Evolutionary conservation across 192 early-diverging fungal species (phyloP).

Genomic region (Chytriomyces hyalinus): DNA sequence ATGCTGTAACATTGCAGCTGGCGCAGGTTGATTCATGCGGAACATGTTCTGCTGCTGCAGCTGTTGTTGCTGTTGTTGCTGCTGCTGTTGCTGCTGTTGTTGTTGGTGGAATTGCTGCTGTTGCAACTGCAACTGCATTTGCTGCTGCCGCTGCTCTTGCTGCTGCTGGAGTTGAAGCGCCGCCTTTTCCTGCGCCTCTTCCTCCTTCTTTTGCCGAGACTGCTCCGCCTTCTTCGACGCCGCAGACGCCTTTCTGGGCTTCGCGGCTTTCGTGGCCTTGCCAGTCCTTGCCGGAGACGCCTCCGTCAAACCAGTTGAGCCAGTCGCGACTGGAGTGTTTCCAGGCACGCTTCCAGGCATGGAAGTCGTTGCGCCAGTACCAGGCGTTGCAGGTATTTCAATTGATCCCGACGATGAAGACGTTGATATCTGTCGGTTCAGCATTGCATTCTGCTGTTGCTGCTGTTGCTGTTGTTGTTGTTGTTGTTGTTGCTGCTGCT

Average conservation of each 20-base stretch:
- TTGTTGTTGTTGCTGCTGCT: neutral
- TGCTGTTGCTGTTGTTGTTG: neutral
- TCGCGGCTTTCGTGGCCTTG: neutral
- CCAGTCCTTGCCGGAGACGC: neutral
- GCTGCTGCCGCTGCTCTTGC: constrained; percentile 1
- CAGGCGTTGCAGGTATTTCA: neutral
- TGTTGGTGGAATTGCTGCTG: neutral
- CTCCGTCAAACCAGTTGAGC: neutral
- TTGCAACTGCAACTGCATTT: neutral
- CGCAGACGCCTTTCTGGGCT: neutral
- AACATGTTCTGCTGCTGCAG: too few relatives aligned
- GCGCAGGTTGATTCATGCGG: too few relatives aligned
- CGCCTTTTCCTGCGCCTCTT: neutral
- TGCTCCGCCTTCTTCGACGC: neutral
- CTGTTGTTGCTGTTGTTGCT: neutral
- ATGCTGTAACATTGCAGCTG: neutral
- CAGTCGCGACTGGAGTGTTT: neutral
- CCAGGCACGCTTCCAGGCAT: too few relatives aligned
- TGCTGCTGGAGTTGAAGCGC: neutral
- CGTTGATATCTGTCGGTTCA: neutral
- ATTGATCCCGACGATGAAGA: neutral
- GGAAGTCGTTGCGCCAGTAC: neutral
- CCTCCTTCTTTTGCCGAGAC: neutral
- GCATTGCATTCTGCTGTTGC: neutral
- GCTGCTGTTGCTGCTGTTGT: neutral